Conservation (phyloP, 805 yeast genomes). For the Ogataea paradorogensis region DNA sequence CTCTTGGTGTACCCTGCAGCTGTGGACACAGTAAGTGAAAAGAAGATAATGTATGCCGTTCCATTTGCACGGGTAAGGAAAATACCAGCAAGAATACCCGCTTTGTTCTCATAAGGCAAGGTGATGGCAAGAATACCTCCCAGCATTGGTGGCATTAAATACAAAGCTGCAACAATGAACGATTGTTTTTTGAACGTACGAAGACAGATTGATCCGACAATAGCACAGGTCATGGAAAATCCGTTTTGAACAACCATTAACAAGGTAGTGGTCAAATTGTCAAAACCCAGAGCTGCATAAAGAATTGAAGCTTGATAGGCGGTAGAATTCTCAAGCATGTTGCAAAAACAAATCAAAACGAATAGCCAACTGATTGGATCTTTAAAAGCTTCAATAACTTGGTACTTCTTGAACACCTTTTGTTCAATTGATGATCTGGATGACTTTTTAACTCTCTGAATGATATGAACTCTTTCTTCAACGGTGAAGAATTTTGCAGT, state of each 20-base stretch:
- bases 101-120: slow-evolving; percentile 3
- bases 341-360: slow-evolving; percentile 24
- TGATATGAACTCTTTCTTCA: slow-evolving; percentile 35
- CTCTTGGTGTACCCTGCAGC: slow-evolving; percentile 52
- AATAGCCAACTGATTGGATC: slow-evolving; percentile 44
- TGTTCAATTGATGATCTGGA: slow-evolving; percentile 31
- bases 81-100: slow-evolving; percentile 7
- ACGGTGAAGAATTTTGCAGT: slow-evolving; percentile 44
- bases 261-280: slow-evolving; percentile 19
- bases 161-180: not conserved
- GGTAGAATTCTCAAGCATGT: slow-evolving; percentile 24
- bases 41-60: slow-evolving; percentile 28
- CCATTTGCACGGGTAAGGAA: slow-evolving; percentile 16
- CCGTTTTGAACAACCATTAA: slow-evolving; percentile 24
- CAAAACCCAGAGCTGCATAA: slow-evolving; percentile 18
- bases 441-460: slow-evolving; percentile 24
- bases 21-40: slow-evolving; percentile 27
- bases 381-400: slow-evolving; percentile 27
- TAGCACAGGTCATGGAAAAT: slow-evolving; percentile 20
- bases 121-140: slow-evolving; percentile 6
- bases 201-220: slow-evolving; percentile 20
- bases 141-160: slow-evolving; percentile 1
- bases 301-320: slow-evolving; percentile 18
- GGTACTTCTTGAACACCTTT: slow-evolving; percentile 28
- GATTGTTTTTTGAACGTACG: slow-evolving; percentile 17